Conservation (phyloP, 2,329 filamentous ascomycete genomes). For the Dothideomycetes sp. region DNA sequence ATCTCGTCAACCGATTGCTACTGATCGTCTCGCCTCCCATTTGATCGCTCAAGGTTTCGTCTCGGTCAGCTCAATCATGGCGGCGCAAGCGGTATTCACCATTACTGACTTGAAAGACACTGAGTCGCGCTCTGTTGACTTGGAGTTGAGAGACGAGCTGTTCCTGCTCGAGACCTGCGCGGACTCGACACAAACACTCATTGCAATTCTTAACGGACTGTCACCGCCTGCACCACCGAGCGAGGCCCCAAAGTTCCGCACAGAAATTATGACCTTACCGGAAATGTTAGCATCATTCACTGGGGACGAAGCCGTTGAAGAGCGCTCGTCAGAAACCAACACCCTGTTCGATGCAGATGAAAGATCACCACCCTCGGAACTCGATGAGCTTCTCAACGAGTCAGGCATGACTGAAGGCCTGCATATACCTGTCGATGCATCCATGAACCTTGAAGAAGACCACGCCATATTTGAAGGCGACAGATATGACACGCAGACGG, state of each 20-base stretch:
- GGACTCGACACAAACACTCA: constrained; percentile 89
- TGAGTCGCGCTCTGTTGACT: constrained; percentile 57
- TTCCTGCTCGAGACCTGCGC: constrained; percentile 90
- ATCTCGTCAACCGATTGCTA: not conserved
- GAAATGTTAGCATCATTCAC: constrained; percentile 86
- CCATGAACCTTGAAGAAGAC: constrained; percentile 14
- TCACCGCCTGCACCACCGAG: constrained; percentile 74
- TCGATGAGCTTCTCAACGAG: constrained; percentile 23
- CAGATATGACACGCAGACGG: constrained; percentile 16
- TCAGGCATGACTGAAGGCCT: constrained; percentile 21
- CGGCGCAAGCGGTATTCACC: constrained; percentile 58
- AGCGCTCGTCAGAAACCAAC: constrained; percentile 50
- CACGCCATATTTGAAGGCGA: constrained; percentile 12
- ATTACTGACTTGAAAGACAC: constrained; percentile 46
- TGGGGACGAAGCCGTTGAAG: constrained; percentile 69
- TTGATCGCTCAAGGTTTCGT: constrained; percentile 63
- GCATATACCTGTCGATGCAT: constrained; percentile 21
- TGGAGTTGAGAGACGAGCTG: constrained; percentile 76
- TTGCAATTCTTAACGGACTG: constrained; percentile 66
- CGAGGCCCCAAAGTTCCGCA: constrained; percentile 75
- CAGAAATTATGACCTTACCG: constrained; percentile 64
- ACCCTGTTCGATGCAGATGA: constrained; percentile 23
- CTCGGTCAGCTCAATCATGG: constrained; percentile 75
- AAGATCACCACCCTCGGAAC: constrained; percentile 10
- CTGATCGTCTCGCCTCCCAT: constrained; percentile 16